Base-by-base conservation (phyloP, 371 early-diverging fungal genomes). In the Circinella umbellata region DNA sequence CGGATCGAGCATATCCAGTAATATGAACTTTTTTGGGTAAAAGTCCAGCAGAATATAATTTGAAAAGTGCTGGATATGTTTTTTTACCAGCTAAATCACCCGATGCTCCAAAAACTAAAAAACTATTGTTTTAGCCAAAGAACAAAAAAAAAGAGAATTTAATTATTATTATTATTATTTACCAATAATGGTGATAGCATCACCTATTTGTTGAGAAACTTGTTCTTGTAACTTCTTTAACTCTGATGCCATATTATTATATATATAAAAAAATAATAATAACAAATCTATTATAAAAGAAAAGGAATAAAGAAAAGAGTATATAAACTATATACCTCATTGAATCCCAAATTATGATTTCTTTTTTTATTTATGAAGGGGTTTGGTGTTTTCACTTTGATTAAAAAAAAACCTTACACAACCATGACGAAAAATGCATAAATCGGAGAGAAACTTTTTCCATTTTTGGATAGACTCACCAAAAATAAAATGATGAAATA, bases 1-100 rank as follows among this genome's bases (percentile, higher is more conserved):
- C 80, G 20, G 95, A 90, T 54, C 99, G 93, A 10, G 99, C 98
- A 82, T 99, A 99, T 14, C 98, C 99, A 42, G 99, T 88, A 69
- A 99, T 94, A 37, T 84, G 80, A 11, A 89, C 82, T 35, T 91
- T 86, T 39, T 83, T 78, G 17, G 95, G 94, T n/a, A 98, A 84
- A 73, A 92, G 91, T 0, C 79, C 81, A 76, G 90, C 89, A 69
- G 85, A 86, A 79, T 82, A 96, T 47, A 96, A 90, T 57, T 90
- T 93, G 80, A 90, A 99, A 15, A 98, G 89, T 0, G 99, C 97
- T 17, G 99, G 99, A 80, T 96, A 99, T 34, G 99, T 97, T 87
- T 99, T 99, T 76, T 97, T 97, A 81, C 93, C 96, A 17, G 97
- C 98, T 68, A 98, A 89, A 73, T 98, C 98, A 27, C 98, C 97